A percentile compares a stretch with the other conserved stretches of the same genome.
phyloP scores from a whole-genome alignment of 1,284 basidiomycete species.

The Papiliotrema nemorosa region DNA sequence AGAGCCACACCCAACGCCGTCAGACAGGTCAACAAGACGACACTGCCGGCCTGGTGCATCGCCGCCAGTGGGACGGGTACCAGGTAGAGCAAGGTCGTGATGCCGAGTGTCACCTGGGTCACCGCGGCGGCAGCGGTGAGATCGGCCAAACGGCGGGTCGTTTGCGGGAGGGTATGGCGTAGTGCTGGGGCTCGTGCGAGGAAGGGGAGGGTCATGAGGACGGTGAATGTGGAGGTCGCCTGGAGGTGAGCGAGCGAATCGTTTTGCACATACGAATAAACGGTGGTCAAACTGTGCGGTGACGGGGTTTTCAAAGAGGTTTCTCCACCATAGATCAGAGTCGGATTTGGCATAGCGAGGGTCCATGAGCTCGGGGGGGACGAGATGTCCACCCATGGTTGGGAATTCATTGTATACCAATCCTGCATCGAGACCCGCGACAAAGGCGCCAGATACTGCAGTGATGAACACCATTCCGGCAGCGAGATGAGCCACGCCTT shows the following conservation, averaged over 20 bases:
- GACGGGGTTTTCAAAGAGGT: conserved; percentile 94
- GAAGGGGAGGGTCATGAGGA: conserved; percentile 64
- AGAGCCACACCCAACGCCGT: conserved; percentile 71
- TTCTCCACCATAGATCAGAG: conserved; percentile 81
- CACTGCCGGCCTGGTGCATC: conserved; percentile 90
- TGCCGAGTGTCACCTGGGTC: conserved; percentile 82
- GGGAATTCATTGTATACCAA: conserved; percentile 98
- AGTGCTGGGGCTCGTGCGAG: conserved; percentile 57
- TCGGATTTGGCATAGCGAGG: conserved; percentile 68
- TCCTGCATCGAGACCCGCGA: conserved; percentile 95
- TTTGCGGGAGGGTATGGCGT: conserved; percentile 63
- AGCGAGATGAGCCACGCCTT: conserved; percentile 59
- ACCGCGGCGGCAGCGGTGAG: conserved; percentile 78
- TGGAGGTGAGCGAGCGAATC: conserved; percentile 36
- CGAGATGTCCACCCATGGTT: conserved; percentile 83
- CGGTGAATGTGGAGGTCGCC: conserved; percentile 77
- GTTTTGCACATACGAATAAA: conserved; percentile 62
- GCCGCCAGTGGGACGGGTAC: conserved; percentile 91
- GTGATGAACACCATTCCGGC: conserved; percentile 81
- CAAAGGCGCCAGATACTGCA: conserved; percentile 84
- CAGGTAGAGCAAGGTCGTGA: conserved; percentile 86
- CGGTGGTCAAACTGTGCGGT: conserved; percentile 98
- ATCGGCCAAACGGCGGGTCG: conserved; percentile 60
- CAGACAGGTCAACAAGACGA: conserved; percentile 80
- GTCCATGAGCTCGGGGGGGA: conserved; percentile 86